Percentiles rank a stretch among this genome's conserved stretches.
phyloP scores from a whole-genome alignment of 805 yeast genomes.

The Yarrowia yakushimensis region DNA sequence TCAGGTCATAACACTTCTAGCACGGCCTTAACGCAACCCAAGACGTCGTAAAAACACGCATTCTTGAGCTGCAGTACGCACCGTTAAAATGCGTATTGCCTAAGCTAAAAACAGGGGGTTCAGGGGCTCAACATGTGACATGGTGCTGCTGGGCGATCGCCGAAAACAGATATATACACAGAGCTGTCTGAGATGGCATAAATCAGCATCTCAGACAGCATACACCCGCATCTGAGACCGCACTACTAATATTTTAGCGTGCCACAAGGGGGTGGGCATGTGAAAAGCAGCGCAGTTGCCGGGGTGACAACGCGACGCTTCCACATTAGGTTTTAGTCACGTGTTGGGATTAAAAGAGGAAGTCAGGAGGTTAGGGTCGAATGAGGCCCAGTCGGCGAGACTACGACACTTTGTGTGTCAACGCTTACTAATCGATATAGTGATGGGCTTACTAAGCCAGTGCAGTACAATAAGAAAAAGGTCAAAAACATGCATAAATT shows the following conservation, averaged over 20 bases:
- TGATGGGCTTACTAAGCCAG: neutral
- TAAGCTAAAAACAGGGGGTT: slow-evolving; percentile 21
- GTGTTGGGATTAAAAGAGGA: no score
- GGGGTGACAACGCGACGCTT: neutral
- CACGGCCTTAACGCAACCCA: neutral
- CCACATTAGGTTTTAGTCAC: neutral
- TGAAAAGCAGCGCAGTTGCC: slow-evolving; percentile 1
- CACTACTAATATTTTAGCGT: neutral
- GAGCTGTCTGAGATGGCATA: neutral
- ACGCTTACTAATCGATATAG: neutral
- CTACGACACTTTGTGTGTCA: no score
- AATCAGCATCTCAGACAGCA: neutral
- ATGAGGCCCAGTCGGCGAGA: neutral
- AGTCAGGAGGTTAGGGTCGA: neutral
- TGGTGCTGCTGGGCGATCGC: slow-evolving; percentile 9
- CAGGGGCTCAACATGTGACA: slow-evolving; percentile 21
- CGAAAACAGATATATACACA: neutral
- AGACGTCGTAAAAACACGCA: neutral
- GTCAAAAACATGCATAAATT: slow-evolving; percentile 24
- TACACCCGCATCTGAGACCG: no score
- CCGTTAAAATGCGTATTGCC: slow-evolving; percentile 2
- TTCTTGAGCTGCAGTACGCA: slow-evolving; percentile 4
- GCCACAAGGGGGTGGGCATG: neutral
- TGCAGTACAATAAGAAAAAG: neutral
- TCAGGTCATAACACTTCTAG: neutral